These are phyloP conservation scores for Magnaporthiopsis poae DNA, from an alignment of 2,329 filamentous ascomycete species.

Conservation along the genomic window DNA sequence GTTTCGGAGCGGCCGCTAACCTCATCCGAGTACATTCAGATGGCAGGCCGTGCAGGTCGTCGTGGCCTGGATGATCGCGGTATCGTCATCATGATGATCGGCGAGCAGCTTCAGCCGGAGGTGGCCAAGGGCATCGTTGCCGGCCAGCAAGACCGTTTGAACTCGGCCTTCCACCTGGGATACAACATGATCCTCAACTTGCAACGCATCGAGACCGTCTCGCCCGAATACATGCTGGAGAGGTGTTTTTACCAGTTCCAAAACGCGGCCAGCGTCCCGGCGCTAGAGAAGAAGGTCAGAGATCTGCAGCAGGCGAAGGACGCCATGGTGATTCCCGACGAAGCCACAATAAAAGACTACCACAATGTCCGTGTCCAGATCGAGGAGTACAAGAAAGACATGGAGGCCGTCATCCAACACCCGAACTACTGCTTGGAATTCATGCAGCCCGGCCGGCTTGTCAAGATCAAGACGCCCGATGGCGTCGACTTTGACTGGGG, in stretches of 20 bases:
- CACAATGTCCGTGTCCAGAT: constrained; percentile 82
- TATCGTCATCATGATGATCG: constrained; percentile 99
- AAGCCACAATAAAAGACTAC: constrained; percentile 84
- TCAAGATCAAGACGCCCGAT: constrained; percentile 68
- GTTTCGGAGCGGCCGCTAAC: constrained; percentile 71
- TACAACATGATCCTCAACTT: constrained; percentile 99
- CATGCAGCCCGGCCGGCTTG: constrained; percentile 75
- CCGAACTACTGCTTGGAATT: constrained; percentile 78
- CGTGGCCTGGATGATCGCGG: constrained; percentile 94
- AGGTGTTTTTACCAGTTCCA: constrained; percentile 97
- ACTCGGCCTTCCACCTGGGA: constrained; percentile 92
- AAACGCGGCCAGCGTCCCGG: constrained; percentile 77
- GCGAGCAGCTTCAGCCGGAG: constrained; percentile 88
- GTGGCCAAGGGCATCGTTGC: constrained; percentile 93
- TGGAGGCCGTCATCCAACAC: constrained; percentile 84
- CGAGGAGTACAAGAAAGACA: constrained; percentile 73
- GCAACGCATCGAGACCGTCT: constrained; percentile 96
- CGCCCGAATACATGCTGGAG: constrained; percentile 97
- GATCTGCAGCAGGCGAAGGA: constrained; percentile 67
- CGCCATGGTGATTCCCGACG: constrained; percentile 69
- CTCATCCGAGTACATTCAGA: constrained; percentile 93
- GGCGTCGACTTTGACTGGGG: constrained; percentile 90
- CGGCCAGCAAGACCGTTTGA: constrained; percentile 90
- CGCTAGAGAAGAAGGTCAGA: constrained; percentile 72
- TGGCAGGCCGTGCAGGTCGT: constrained; percentile 94